Conservation (phyloP, 2,329 filamentous ascomycete genomes). For the Colletotrichum tanaceti region DNA sequence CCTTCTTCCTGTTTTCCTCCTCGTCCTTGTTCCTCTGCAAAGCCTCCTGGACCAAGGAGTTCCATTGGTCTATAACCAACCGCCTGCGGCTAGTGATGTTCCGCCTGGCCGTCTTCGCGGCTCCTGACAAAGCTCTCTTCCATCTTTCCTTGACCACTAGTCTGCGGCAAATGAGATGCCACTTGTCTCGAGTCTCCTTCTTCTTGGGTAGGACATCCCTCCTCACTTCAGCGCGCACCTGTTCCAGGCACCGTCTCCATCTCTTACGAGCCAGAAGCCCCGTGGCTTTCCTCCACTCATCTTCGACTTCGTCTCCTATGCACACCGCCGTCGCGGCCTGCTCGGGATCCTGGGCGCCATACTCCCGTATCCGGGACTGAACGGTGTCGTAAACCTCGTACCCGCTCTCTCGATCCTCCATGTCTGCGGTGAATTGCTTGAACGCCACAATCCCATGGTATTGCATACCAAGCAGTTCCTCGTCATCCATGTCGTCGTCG, state of each 20-base stretch:
- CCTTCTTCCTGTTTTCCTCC: not conserved
- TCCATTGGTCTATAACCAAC: not conserved
- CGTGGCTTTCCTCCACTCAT: conserved; percentile 7
- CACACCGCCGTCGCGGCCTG: not conserved
- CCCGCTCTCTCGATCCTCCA: conserved; percentile 1
- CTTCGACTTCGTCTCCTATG: not conserved
- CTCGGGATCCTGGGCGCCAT: conserved; percentile 1
- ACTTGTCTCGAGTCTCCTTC: conserved; percentile 2
- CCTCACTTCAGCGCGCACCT: not conserved
- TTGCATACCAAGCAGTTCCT: not conserved
- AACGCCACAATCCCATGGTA: not conserved
- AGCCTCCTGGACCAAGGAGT: not conserved
- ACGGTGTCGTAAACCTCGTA: not conserved
- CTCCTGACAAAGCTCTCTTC: not conserved
- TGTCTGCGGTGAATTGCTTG: not conserved
- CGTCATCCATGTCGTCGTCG: not conserved
- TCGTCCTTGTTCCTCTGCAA: conserved; percentile 1
- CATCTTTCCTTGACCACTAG: not conserved
- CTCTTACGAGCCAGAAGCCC: conserved; percentile 1
- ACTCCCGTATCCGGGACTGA: conserved; percentile 1
- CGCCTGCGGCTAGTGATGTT: not conserved
- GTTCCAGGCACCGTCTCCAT: not conserved
- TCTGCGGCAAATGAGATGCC: conserved; percentile 10
- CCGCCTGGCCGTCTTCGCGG: not conserved
- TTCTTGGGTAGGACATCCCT: conserved; percentile 5